Evolutionary conservation across 2,329 filamentous ascomycete species (phyloP), one percentile per base, ranked within the genome.

Genomic region (Cordyceps pruinosa): DNA sequence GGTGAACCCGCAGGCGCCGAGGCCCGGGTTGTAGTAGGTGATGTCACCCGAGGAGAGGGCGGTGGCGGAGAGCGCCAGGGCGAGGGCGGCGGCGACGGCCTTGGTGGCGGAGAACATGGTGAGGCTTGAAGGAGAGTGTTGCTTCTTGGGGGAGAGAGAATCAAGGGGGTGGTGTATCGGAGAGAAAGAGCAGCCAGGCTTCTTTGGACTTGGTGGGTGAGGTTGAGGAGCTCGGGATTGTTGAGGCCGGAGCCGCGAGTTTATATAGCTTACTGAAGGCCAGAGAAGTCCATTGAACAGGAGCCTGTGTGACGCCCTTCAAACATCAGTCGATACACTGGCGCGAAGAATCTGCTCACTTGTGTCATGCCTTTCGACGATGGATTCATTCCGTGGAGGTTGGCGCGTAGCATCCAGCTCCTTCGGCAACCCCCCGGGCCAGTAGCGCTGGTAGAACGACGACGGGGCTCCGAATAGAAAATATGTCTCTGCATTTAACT

Each of bases 1-100:
- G 1, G 71, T 76, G 32, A 79, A 70, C 5, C 88, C 89, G 66
- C 89, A 93, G 0, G 88, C 84, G 13, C 89, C 88, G 4, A 89
- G 75, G 4, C 70, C 75, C 0, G 86, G 81, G 19, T 75, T 72
- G 68, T 88, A 92, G 72, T 85, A 92, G 44, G 53, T 56, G 19
- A 56, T 17, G 23, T 48, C 47, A 39, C 64, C 64, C 3, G n/a
- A n/a, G n/a, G 42, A n/a, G 23, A 15, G 30, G 48, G 23, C 25
- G 35, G 45, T 7, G 34, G 34, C 9, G 52, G 45, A 21, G 21
- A 37, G 25, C 28, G 61, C 32, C 3, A 50, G 25, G 28, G 61
- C 60, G 30, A 64, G 52, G 28, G 67, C 47, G 48, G 62, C 62
- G 39, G 58, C 42, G n/a, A 59, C 25, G 46, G 58, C 8, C 34